These are phyloP conservation scores for Micractinium conductrix DNA, from an alignment of 139 green algal species.

Conservation along the genomic window DNA sequence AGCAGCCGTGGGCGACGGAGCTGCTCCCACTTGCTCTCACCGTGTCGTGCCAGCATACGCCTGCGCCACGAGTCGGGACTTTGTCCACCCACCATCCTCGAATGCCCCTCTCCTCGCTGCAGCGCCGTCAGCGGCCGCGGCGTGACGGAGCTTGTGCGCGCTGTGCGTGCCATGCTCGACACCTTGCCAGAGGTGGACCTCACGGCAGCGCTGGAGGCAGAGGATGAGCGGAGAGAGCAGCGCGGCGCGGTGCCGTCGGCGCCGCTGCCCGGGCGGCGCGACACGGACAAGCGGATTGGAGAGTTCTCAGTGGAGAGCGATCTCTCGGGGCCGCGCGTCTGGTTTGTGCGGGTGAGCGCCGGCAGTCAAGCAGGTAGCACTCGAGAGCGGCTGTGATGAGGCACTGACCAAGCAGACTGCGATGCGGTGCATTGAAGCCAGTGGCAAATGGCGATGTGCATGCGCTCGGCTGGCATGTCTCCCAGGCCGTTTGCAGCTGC, in stretches of 20 bases:
- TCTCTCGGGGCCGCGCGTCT: slow-evolving; percentile 42
- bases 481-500: too few species aligned
- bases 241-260: slow-evolving; percentile 43
- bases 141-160: slow-evolving; percentile 67
- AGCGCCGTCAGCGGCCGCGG: slow-evolving; percentile 73
- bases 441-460: neutral
- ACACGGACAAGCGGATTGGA: slow-evolving; percentile 60
- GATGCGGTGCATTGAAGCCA: neutral
- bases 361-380: neutral
- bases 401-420: too few species aligned
- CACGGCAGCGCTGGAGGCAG: slow-evolving; percentile 38
- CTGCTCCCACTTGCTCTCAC: too few species aligned
- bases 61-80: too few species aligned
- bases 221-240: slow-evolving; percentile 56
- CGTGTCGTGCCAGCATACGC: too few species aligned
- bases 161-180: slow-evolving; percentile 68
- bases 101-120: too few species aligned
- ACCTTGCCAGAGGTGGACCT: slow-evolving; percentile 47
- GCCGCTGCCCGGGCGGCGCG: neutral
- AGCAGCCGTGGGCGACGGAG: too few species aligned
- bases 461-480: too few species aligned
- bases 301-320: slow-evolving; percentile 75
- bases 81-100: too few species aligned
- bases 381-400: neutral
- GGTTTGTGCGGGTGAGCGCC: slow-evolving; percentile 25